Evolutionary conservation across 495 filamentous ascomycete genomes (phyloP).

Genomic region (Staphylotrichum longicolle): DNA sequence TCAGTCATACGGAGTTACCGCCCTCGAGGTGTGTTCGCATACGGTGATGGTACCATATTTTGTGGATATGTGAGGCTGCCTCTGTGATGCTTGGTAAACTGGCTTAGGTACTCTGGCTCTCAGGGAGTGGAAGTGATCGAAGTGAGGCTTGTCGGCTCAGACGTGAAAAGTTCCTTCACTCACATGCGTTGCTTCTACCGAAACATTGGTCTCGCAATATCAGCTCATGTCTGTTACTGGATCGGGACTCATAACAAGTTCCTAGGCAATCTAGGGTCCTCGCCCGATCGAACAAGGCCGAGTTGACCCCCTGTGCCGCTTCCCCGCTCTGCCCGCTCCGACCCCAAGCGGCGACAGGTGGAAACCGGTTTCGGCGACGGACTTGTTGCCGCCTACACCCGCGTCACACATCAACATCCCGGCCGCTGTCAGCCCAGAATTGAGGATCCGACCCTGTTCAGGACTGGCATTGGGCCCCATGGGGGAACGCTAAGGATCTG

Average conservation of each 20-base stretch:
- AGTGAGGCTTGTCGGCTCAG: no score
- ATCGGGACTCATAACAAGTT: no score
- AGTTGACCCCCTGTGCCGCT: not conserved
- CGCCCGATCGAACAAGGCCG: no score
- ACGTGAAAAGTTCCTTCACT: no score
- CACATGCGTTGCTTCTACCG: no score
- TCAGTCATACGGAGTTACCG: not conserved
- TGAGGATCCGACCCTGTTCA: not conserved
- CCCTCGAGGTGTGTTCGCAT: not conserved
- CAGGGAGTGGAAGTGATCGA: no score
- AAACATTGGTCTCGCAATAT: no score
- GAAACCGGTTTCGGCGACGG: not conserved
- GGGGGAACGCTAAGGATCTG: conserved; percentile 3
- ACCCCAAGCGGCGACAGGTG: not conserved
- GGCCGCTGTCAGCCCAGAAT: not conserved
- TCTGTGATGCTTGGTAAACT: no score
- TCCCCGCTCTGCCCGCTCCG: not conserved
- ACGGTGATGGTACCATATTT: not conserved
- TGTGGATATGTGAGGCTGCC: no score
- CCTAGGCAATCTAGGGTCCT: no score
- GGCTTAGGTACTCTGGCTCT: no score
- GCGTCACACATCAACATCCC: not conserved
- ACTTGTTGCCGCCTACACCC: conserved; percentile 2
- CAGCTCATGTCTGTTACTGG: no score
- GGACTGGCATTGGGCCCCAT: not conserved